phyloP scores from a whole-genome alignment of 805 yeast genomes.

The Metschnikowia santaceciliae region DNA sequence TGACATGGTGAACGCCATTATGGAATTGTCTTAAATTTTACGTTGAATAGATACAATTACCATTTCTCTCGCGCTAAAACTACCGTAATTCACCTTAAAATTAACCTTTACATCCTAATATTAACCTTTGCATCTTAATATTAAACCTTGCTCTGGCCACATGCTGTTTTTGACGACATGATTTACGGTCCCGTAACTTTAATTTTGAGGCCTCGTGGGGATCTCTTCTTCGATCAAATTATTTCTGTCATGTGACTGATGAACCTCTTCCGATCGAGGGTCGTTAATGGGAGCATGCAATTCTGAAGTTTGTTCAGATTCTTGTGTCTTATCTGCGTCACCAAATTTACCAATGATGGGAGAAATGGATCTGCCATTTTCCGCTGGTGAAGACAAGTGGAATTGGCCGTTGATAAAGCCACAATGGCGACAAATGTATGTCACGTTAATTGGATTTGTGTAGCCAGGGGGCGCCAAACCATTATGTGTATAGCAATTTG shows the following conservation, averaged over 20 bases:
- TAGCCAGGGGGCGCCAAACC: conserved; percentile 78
- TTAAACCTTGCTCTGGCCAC: neutral
- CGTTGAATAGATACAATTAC: neutral
- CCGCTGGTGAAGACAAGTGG: neutral
- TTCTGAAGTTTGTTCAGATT: neutral
- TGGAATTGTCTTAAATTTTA: conserved; percentile 55
- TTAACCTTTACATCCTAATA: neutral
- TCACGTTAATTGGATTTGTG: conserved; percentile 43
- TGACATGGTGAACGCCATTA: conserved; percentile 94
- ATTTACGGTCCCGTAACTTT: neutral
- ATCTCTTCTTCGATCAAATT: neutral
- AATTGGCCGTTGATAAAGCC: conserved; percentile 39
- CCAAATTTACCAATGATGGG: neutral
- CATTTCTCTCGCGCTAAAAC: neutral
- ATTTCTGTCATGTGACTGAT: neutral
- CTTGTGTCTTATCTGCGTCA: neutral
- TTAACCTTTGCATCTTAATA: neutral
- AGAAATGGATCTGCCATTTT: neutral
- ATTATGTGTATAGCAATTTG: conserved; percentile 62
- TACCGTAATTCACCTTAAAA: neutral
- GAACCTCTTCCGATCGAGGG: neutral
- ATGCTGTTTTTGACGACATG: neutral
- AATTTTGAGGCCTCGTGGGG: neutral
- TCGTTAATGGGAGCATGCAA: neutral
- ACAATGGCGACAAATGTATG: conserved; percentile 65